A percentile compares a stretch with the other conserved stretches of the same genome.
These are phyloP conservation scores for Medicago ruthenica DNA, from an alignment of 306 rosid genomes.

Conservation along the genomic window DNA sequence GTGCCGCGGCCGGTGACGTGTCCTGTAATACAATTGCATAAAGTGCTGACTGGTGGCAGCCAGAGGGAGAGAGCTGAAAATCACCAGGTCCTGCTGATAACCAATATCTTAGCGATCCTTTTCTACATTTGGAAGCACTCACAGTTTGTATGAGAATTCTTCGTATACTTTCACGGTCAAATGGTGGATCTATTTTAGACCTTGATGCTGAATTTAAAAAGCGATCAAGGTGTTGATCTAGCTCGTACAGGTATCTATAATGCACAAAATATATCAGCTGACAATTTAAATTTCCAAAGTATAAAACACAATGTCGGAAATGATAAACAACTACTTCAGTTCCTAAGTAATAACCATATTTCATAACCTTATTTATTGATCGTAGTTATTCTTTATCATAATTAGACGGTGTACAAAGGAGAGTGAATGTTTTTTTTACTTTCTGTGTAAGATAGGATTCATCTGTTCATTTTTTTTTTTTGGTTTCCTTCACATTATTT, in stretches of 20 bases:
- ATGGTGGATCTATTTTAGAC: constrained; percentile 73
- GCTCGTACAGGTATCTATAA: constrained; percentile 73
- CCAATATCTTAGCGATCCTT: constrained; percentile 90
- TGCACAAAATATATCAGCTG: constrained; percentile 36
- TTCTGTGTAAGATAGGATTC: too few species aligned
- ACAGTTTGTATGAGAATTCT: constrained; percentile 79
- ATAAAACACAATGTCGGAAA: too few species aligned
- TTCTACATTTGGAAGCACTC: constrained; percentile 83
- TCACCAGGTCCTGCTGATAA: constrained; percentile 96
- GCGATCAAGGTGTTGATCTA: constrained; percentile 90
- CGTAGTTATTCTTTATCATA: too few species aligned
- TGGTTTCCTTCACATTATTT: neutral
- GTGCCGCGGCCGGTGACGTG: neutral
- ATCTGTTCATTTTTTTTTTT: too few species aligned
- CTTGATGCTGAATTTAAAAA: constrained; percentile 73
- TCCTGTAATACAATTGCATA: constrained; percentile 83
- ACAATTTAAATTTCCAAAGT: constrained; percentile 13
- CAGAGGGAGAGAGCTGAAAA: constrained; percentile 78
- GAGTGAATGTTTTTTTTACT: too few species aligned
- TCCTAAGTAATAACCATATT: too few species aligned
- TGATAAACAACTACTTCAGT: too few species aligned
- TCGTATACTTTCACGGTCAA: constrained; percentile 62
- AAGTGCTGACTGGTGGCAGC: constrained; percentile 61
- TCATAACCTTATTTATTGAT: too few species aligned
- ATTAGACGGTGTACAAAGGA: too few species aligned